Percentiles rank a stretch among this genome's conserved stretches.
These are phyloP conservation scores for Hysterangium stoloniferum DNA, from an alignment of 768 basidiomycete species.

Conservation along the genomic window DNA sequence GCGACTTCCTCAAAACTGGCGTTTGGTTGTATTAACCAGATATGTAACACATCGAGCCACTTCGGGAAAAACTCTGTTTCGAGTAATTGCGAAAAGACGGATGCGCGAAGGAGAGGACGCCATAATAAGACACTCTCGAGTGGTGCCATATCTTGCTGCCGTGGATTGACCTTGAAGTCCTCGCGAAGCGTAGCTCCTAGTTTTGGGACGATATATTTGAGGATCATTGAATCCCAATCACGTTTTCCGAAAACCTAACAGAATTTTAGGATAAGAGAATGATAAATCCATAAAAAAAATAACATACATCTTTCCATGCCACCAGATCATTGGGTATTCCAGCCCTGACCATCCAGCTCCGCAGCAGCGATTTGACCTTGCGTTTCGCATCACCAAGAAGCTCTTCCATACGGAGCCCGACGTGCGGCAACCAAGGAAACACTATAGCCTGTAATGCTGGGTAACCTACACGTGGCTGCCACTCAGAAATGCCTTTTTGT, in stretches of 20 bases:
- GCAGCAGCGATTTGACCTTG: slow-evolving; percentile 72
- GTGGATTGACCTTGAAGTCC: slow-evolving; percentile 86
- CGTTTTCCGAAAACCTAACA: slow-evolving; percentile 59
- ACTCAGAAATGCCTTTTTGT: slow-evolving; percentile 72
- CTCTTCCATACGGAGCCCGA: slow-evolving; percentile 75
- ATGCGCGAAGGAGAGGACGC: slow-evolving; percentile 62
- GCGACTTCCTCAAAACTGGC: slow-evolving; percentile 90
- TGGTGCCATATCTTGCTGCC: slow-evolving; percentile 81
- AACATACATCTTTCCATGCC: slow-evolving; percentile 74
- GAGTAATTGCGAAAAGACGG: slow-evolving; percentile 75
- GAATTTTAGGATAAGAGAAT: slow-evolving; percentile 2
- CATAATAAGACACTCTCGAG: slow-evolving; percentile 72
- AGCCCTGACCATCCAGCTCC: slow-evolving; percentile 67
- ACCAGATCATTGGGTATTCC: slow-evolving; percentile 66
- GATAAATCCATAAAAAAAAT: not conserved
- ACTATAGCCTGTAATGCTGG: slow-evolving; percentile 70
- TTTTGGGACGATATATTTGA: slow-evolving; percentile 90
- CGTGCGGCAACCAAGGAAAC: slow-evolving; percentile 92
- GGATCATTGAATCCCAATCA: slow-evolving; percentile 88
- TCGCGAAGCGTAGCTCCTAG: slow-evolving; percentile 75
- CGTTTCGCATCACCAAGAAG: slow-evolving; percentile 83
- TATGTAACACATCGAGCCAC: slow-evolving; percentile 85
- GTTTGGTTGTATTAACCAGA: slow-evolving; percentile 88
- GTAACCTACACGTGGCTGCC: slow-evolving; percentile 57
- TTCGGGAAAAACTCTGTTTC: slow-evolving; percentile 95